Conservation (phyloP, 192 early-diverging fungal genomes). For the Umbelopsis sp. region DNA sequence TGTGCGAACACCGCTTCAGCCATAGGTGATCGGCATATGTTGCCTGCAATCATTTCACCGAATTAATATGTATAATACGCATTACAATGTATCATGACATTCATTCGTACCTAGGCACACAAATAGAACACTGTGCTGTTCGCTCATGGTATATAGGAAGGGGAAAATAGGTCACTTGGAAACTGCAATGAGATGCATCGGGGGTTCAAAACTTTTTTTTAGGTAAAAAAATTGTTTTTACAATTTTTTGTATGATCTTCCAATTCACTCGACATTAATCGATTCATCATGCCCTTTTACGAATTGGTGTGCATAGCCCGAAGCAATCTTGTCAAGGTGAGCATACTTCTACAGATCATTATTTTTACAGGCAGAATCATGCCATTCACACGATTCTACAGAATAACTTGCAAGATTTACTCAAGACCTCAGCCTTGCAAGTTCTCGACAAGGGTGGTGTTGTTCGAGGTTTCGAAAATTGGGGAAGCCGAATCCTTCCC, state of each 20-base stretch:
- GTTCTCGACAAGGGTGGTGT: constrained; percentile 87
- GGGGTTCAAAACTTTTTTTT: background rate
- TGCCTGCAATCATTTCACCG: constrained; percentile 22
- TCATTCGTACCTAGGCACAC: constrained; percentile 23
- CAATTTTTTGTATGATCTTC: background rate
- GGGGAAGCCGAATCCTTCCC: constrained; percentile 71
- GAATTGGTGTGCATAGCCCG: constrained; percentile 71
- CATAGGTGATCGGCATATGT: constrained; percentile 71
- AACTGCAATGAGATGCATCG: background rate
- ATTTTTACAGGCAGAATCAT: too few species aligned
- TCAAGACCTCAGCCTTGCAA: constrained; percentile 73
- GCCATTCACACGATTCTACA: constrained; percentile 26
- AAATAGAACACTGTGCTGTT: constrained; percentile 19
- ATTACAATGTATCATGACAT: background rate
- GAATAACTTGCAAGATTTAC: constrained; percentile 68
- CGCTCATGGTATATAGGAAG: background rate
- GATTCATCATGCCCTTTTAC: constrained; percentile 63
- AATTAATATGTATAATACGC: background rate
- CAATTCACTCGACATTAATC: background rate
- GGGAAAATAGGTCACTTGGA: too few species aligned
- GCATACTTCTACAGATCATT: too few species aligned
- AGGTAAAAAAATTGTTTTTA: background rate
- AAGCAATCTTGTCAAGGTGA: constrained; percentile 54
- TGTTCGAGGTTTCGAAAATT: constrained; percentile 79
- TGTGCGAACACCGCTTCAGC: constrained; percentile 91